phyloP scores from a whole-genome alignment of 179 eudicot genomes.

The Heliamphora pulchella region DNA sequence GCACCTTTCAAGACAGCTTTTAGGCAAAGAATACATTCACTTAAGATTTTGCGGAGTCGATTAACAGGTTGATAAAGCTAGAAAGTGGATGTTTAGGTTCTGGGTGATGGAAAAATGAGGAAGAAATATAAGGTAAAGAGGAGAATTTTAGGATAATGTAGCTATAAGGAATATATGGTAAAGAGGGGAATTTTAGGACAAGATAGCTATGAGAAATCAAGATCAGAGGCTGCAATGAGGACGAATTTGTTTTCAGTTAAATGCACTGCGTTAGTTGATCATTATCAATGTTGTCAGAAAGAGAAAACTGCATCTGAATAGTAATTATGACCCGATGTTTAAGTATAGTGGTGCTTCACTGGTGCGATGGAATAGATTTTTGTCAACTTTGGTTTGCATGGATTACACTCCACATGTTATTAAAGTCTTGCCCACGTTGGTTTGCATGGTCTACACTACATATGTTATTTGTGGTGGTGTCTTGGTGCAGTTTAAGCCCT shows the following conservation, averaged over 20 bases:
- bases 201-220: not conserved
- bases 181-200: not conserved
- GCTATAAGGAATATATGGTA: not conserved
- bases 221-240: not conserved
- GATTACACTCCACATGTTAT: no score
- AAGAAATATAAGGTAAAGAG: not conserved
- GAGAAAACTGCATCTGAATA: not conserved
- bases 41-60: not conserved
- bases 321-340: not conserved
- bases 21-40: not conserved
- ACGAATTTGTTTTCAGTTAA: not conserved
- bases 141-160: not conserved
- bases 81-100: not conserved
- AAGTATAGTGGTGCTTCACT: not conserved
- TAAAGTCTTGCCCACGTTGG: not conserved
- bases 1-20: not conserved
- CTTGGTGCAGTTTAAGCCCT: conserved; percentile 4
- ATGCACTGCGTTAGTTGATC: not conserved
- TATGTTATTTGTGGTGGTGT: not conserved
- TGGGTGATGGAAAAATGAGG: not conserved
- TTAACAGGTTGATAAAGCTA: not conserved
- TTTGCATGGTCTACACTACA: not conserved
- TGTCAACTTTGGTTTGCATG: not conserved
- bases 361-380: not conserved
- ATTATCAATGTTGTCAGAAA: not conserved